phyloP scores from a whole-genome alignment of 257 asterid genomes.

The Gentiana dahurica region DNA sequence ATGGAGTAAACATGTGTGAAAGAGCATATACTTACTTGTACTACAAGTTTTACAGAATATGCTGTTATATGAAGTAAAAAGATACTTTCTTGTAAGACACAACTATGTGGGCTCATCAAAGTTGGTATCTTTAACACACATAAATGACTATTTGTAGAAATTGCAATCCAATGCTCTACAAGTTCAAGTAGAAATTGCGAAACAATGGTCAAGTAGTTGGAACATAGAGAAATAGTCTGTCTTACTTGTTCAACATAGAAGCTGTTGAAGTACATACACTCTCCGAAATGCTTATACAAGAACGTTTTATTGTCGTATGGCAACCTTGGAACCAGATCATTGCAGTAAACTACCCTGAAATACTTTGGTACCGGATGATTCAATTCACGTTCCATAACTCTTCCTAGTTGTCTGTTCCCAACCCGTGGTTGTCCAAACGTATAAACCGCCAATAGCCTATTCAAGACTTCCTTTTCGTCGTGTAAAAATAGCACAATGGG shows the following conservation, averaged over 20 bases:
- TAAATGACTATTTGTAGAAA: too few relatives aligned
- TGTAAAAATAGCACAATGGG: constrained; percentile 63
- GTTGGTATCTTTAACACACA: too few relatives aligned
- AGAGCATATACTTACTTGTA: too few relatives aligned
- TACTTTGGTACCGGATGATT: constrained; percentile 50
- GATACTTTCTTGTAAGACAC: too few relatives aligned
- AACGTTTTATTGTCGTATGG: constrained; percentile 80
- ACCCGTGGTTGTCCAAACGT: constrained; percentile 90
- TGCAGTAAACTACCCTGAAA: constrained; percentile 73
- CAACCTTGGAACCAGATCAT: constrained; percentile 88
- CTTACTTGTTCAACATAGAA: constrained; percentile 58
- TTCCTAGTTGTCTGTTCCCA: constrained; percentile 55
- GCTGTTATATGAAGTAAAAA: too few relatives aligned
- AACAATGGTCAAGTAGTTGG: neutral
- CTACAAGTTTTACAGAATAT: too few relatives aligned
- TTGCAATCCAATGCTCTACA: too few relatives aligned
- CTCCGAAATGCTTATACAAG: constrained; percentile 85
- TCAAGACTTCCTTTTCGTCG: constrained; percentile 48
- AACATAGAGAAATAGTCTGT: neutral
- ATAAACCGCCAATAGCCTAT: constrained; percentile 49
- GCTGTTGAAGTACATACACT: constrained; percentile 70
- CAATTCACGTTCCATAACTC: constrained; percentile 50
- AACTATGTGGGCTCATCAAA: too few relatives aligned
- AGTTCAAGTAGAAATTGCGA: too few relatives aligned
- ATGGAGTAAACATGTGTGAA: too few relatives aligned